Conservation (phyloP, 2,329 filamentous ascomycete species). For the Colletotrichum tropicicola region DNA sequence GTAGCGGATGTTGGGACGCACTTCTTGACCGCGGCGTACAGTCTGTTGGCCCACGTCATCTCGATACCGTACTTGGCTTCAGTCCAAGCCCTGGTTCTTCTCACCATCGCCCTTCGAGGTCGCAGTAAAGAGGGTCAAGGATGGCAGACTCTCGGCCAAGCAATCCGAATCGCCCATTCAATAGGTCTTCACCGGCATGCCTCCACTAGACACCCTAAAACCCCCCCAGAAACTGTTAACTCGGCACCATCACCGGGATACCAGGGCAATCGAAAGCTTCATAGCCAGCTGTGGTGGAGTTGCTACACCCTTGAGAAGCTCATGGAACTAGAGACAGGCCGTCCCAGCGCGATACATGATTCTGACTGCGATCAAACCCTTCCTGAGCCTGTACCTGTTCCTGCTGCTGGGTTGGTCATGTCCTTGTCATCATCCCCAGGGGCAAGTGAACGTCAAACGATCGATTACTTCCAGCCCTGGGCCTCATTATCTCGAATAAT, state of each 20-base stretch:
- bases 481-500: slow-evolving; percentile 29
- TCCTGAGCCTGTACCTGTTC: background rate
- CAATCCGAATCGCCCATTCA: slow-evolving; percentile 36
- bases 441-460: background rate
- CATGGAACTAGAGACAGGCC: slow-evolving; percentile 35
- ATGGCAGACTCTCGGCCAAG: slow-evolving; percentile 37
- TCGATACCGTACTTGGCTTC: slow-evolving; percentile 32
- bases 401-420: background rate
- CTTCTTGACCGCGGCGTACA: slow-evolving; percentile 31
- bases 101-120: slow-evolving; percentile 31
- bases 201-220: background rate
- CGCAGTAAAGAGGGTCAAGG: slow-evolving; percentile 35
- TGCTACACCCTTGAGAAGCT: slow-evolving; percentile 58
- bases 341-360: slow-evolving; percentile 33
- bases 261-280: slow-evolving; percentile 49
- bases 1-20: slow-evolving; percentile 21
- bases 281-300: slow-evolving; percentile 60
- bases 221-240: background rate
- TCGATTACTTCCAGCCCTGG: slow-evolving; percentile 31
- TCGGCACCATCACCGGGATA: slow-evolving; percentile 6
- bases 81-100: slow-evolving; percentile 33
- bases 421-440: background rate
- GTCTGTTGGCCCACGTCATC: slow-evolving; percentile 33
- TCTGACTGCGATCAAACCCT: slow-evolving; percentile 27
- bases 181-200: slow-evolving; percentile 35